Conservation (phyloP, 192 early-diverging fungal species). For the Coemansia sp. region DNA sequence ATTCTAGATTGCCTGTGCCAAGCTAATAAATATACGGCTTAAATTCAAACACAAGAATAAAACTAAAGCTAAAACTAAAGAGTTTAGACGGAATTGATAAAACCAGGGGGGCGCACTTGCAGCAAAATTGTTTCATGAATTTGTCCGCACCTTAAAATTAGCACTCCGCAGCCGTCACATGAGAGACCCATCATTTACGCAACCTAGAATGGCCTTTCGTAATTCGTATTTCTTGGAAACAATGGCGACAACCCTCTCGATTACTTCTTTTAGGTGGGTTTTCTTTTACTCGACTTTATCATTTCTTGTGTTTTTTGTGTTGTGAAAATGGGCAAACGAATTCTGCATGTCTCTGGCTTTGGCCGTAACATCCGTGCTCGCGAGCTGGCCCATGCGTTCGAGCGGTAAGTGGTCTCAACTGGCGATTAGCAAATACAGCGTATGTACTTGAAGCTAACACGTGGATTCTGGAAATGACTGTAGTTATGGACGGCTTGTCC, state of each 20-base stretch:
- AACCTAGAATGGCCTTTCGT: not conserved
- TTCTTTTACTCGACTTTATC: not conserved
- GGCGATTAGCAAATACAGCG: not conserved
- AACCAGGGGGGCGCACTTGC: not conserved
- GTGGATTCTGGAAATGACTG: not conserved
- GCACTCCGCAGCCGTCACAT: slow-evolving; percentile 5
- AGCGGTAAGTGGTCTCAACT: slow-evolving; percentile 63
- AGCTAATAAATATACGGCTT: not conserved
- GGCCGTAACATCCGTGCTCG: slow-evolving; percentile 74
- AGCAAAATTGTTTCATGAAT: not conserved
- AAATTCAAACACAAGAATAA: not conserved
- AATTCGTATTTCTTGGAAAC: not conserved
- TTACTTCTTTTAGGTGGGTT: not conserved
- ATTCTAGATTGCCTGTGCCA: not conserved
- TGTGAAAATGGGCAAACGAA: slow-evolving; percentile 56
- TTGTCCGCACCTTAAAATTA: not conserved
- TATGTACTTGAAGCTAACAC: not conserved
- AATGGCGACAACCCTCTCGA: not conserved
- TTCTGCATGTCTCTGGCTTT: slow-evolving; percentile 85
- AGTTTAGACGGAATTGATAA: not conserved
- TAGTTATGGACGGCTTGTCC: slow-evolving; percentile 82
- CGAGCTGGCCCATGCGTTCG: slow-evolving; percentile 94
- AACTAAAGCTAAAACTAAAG: not conserved
- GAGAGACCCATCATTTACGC: not conserved
- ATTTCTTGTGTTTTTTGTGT: not conserved